Conservation (phyloP, 306 rosid genomes). For the Prinsepia uniflora region DNA sequence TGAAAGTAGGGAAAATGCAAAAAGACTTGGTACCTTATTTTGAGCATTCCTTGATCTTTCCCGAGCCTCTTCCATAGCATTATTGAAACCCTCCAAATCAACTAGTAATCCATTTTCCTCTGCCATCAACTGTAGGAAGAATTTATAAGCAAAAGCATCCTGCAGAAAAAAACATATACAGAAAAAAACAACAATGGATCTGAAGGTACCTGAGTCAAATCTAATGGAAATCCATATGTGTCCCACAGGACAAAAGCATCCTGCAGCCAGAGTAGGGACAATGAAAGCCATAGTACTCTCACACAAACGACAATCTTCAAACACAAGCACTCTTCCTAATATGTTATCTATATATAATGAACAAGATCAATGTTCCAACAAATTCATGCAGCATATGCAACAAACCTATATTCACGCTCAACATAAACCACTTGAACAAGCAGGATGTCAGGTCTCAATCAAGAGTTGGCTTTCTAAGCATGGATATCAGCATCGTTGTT, state of each 20-base stretch:
- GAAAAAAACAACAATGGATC: conserved; percentile 14
- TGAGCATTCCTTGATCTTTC: conserved; percentile 94
- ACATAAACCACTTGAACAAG: background rate
- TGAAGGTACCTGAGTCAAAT: conserved; percentile 82
- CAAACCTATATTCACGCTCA: conserved; percentile 3
- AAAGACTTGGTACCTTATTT: conserved; percentile 49
- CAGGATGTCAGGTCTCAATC: background rate
- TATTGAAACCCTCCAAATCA: conserved; percentile 69
- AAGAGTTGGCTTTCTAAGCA: background rate
- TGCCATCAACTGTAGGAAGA: conserved; percentile 76
- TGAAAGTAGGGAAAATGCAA: conserved; percentile 21
- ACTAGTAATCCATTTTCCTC: conserved; percentile 83
- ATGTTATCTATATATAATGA: background rate
- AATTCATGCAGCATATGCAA: background rate
- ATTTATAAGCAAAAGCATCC: conserved; percentile 18
- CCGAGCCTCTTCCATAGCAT: conserved; percentile 88
- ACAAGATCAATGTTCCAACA: background rate
- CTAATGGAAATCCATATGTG: conserved; percentile 90
- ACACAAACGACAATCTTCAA: background rate
- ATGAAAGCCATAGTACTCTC: conserved; percentile 1
- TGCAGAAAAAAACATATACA: conserved; percentile 5
- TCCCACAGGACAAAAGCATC: conserved; percentile 98
- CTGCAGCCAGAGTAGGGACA: conserved; percentile 42
- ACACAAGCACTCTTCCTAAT: conserved; percentile 1
- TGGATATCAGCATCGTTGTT: background rate